These are phyloP conservation scores for Plasmodium gonderi DNA, from an alignment of 169 alveolate genomes.

Conservation along the genomic window DNA sequence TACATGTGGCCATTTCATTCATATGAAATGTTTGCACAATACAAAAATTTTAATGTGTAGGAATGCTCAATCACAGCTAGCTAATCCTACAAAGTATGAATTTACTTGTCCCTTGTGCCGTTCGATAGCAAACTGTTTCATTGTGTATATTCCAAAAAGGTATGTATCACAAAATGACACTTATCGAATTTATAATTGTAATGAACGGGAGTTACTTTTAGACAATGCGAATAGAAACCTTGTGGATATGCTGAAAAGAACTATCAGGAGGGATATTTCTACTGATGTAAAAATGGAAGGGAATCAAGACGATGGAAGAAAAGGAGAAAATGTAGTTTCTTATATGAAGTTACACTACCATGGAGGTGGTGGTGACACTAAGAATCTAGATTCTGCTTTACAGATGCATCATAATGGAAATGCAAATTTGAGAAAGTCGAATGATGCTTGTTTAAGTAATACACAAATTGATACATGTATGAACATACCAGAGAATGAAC, in stretches of 20 bases:
- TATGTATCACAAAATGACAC: constrained; percentile 27
- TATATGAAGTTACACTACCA: too few relatives aligned
- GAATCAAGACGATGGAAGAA: background rate
- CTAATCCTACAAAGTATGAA: constrained; percentile 45
- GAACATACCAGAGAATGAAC: background rate
- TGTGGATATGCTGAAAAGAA: constrained; percentile 20
- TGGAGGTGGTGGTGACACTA: too few relatives aligned
- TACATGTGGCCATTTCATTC: constrained; percentile 66
- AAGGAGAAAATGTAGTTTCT: too few relatives aligned
- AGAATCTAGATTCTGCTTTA: too few relatives aligned
- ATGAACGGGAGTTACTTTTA: constrained; percentile 10
- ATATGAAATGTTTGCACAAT: constrained; percentile 56
- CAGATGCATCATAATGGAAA: background rate
- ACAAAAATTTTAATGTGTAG: constrained; percentile 18
- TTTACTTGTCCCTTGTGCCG: constrained; percentile 61
- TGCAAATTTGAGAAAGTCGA: background rate
- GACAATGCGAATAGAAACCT: constrained; percentile 45
- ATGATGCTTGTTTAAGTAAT: too few relatives aligned
- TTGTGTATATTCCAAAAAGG: constrained; percentile 60
- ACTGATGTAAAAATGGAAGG: background rate
- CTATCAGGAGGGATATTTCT: background rate
- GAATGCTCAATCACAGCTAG: constrained; percentile 2
- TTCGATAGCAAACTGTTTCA: constrained; percentile 55
- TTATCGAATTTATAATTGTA: constrained; percentile 27
- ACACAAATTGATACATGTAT: too few relatives aligned